Percentiles rank a stretch among this genome's conserved stretches.
phyloP scores from a whole-genome alignment of 176 grass and related monocot genomes.

The Carex littledalei region DNA sequence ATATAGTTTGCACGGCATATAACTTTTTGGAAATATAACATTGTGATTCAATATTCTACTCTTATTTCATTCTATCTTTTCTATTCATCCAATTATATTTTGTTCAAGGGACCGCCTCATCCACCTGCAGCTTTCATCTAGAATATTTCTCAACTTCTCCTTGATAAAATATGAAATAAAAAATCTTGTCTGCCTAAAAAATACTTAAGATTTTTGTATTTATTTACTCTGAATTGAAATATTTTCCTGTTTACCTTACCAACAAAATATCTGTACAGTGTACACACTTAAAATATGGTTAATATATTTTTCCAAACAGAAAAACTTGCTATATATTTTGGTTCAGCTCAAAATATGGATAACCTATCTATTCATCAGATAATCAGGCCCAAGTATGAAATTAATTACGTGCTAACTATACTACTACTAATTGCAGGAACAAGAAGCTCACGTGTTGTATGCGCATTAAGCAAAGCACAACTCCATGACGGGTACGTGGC shows the following conservation, averaged over 20 bases:
- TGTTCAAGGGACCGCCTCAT: background rate
- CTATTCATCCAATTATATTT: background rate
- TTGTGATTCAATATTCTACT: background rate
- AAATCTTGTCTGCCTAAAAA: background rate
- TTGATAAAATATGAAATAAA: background rate
- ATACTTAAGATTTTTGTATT: background rate
- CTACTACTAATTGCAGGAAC: slow-evolving; percentile 39
- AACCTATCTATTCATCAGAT: background rate
- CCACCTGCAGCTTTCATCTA: background rate
- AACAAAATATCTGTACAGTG: background rate
- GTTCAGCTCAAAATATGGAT: background rate
- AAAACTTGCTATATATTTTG: background rate
- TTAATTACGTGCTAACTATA: background rate
- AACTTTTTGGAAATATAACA: background rate
- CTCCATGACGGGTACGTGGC: slow-evolving; percentile 85
- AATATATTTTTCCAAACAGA: background rate
- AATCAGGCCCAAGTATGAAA: no score
- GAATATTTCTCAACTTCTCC: background rate
- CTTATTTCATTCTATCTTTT: background rate
- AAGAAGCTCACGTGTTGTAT: slow-evolving; percentile 72
- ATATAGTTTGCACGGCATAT: background rate
- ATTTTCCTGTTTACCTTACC: background rate
- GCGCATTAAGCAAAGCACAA: slow-evolving; percentile 77
- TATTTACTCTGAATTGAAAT: background rate
- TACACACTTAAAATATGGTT: background rate